Percentiles rank a stretch among this genome's conserved stretches.
Conservation (phyloP, 225 moss, liverwort and hornwort genomes). For the Ulota crispa region DNA sequence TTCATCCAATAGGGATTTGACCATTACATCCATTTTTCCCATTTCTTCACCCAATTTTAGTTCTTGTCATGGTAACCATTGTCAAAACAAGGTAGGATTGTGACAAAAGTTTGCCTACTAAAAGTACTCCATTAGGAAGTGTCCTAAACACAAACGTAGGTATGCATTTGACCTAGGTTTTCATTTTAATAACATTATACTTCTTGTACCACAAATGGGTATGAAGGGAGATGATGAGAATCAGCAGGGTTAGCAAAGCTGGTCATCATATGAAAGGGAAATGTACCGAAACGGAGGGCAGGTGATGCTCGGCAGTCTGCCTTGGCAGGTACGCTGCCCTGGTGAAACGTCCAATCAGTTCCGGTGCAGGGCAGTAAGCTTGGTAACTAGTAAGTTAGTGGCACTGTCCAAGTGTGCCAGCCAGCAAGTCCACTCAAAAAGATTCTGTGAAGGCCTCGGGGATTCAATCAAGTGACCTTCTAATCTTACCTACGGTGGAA, state of each 20-base stretch:
- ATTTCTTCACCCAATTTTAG: no score
- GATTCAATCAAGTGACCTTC: constrained; percentile 36
- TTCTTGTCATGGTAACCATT: no score
- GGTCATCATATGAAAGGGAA: constrained; percentile 32
- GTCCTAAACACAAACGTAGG: no score
- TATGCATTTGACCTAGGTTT: no score
- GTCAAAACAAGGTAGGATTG: no score
- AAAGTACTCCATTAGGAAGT: no score
- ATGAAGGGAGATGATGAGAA: background rate
- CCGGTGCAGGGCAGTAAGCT: constrained; percentile 7
- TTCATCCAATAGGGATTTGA: no score
- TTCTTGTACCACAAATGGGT: no score
- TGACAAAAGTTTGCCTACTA: no score
- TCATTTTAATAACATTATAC: no score
- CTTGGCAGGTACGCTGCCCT: constrained; percentile 19
- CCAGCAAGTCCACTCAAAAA: constrained; percentile 38
- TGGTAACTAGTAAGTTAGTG: background rate
- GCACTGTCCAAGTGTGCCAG: constrained; percentile 38
- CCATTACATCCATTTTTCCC: no score
- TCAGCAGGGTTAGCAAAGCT: background rate
- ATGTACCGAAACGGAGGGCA: constrained; percentile 39
- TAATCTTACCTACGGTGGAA: no score
- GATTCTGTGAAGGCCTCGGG: constrained; percentile 25
- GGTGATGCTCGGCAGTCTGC: constrained; percentile 20
- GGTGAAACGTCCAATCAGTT: constrained; percentile 24